Percentiles rank a stretch among this genome's conserved stretches.
Evolutionary conservation across 2,329 filamentous ascomycete species (phyloP).

Genomic region (Monilinia polystroma): DNA sequence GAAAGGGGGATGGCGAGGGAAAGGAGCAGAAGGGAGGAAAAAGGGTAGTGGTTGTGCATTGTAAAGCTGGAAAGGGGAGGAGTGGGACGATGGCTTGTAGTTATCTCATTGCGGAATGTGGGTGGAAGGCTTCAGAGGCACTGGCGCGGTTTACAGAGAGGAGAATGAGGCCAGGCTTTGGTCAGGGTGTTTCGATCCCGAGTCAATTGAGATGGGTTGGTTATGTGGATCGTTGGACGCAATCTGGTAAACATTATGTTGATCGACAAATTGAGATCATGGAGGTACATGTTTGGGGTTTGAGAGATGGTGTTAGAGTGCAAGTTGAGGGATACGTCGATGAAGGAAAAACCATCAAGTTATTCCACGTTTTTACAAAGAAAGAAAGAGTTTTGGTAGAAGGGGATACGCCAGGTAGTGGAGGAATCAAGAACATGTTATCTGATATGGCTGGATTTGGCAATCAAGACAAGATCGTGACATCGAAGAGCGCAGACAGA

Average conservation of each 20-base stretch:
- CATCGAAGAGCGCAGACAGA: slow-evolving; percentile 25
- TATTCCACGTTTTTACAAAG: slow-evolving; percentile 75
- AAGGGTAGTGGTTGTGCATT: slow-evolving; percentile 87
- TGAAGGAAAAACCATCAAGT: slow-evolving; percentile 83
- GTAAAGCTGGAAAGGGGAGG: slow-evolving; percentile 93
- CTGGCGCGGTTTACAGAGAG: slow-evolving; percentile 71
- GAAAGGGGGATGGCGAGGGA: slow-evolving; percentile 38
- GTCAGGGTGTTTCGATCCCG: slow-evolving; percentile 85
- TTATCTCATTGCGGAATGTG: slow-evolving; percentile 86
- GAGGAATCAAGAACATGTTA: slow-evolving; percentile 51
- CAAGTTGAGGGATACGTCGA: slow-evolving; percentile 81
- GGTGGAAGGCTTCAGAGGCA: slow-evolving; percentile 64
- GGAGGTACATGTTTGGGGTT: slow-evolving; percentile 86
- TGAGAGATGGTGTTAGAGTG: slow-evolving; percentile 84
- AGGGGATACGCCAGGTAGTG: slow-evolving; percentile 51
- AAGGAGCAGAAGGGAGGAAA: slow-evolving; percentile 37
- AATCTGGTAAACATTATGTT: slow-evolving; percentile 72
- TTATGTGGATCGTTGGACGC: slow-evolving; percentile 86
- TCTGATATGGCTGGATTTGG: slow-evolving; percentile 51
- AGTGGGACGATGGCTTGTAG: slow-evolving; percentile 86
- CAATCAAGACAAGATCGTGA: slow-evolving; percentile 32
- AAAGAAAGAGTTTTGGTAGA: slow-evolving; percentile 71
- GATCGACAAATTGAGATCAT: slow-evolving; percentile 81
- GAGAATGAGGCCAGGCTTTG: slow-evolving; percentile 87
- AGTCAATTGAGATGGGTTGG: slow-evolving; percentile 84